Evolutionary conservation across 768 basidiomycete genomes (phyloP).

Genomic region (Serendipita indica): DNA sequence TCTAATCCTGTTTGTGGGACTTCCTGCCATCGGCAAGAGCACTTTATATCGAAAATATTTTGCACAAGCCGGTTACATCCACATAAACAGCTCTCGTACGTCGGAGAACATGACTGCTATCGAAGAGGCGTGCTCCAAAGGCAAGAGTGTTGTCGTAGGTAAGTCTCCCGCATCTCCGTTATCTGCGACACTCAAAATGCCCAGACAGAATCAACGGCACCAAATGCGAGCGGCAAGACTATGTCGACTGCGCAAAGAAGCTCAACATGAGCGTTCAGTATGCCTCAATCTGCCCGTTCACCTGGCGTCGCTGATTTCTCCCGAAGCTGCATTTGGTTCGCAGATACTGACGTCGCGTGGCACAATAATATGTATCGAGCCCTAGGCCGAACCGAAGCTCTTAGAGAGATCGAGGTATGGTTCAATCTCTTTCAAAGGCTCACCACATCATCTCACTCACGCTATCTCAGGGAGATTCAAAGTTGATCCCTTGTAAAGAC

Average conservation of each 20-base stretch:
- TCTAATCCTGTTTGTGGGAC: conserved; percentile 47
- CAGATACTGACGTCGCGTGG: conserved; percentile 27
- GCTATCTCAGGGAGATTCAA: not conserved
- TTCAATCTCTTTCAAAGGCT: not conserved
- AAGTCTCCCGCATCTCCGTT: conserved; percentile 16
- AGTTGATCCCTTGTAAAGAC: conserved; percentile 42
- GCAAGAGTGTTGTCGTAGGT: conserved; percentile 68
- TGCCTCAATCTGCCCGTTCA: too few species aligned
- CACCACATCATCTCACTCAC: not conserved
- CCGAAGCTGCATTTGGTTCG: not conserved
- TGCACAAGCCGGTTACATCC: conserved; percentile 47
- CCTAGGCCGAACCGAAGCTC: conserved; percentile 22
- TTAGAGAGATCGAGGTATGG: conserved; percentile 6
- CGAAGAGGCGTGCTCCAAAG: conserved; percentile 35
- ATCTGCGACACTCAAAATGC: not conserved
- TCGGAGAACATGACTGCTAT: conserved; percentile 58
- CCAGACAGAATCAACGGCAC: not conserved
- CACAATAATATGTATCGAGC: conserved; percentile 90
- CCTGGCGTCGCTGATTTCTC: not conserved
- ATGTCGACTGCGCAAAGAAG: conserved; percentile 51
- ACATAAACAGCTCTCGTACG: conserved; percentile 77
- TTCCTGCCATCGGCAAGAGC: conserved; percentile 63
- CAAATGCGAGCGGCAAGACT: conserved; percentile 23
- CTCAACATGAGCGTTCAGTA: conserved; percentile 43
- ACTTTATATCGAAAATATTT: conserved; percentile 65